Evolutionary conservation across 345 rosid genomes (phyloP), one percentile per base, ranked within the genome.

Genomic region (Lepidium africanum): DNA sequence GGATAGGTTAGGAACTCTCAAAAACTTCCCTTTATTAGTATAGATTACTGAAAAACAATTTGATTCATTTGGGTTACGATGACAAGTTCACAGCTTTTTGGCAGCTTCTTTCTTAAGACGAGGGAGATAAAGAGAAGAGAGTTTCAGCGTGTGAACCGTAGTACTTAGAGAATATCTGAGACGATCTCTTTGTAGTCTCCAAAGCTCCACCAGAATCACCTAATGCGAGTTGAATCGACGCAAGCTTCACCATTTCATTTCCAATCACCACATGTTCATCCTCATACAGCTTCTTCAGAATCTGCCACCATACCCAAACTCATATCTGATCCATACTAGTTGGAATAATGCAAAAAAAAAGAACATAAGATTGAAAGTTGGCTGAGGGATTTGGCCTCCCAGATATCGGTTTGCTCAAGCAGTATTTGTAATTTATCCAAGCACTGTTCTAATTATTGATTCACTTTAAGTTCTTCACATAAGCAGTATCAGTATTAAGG

Each of bases 191-290:
- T 66, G 79, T 78, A 55, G 64, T 79, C 52, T 85, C 81, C 60
- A 47, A 77, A 10, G 75, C 80, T 76, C 67, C 74, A 68, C 37
- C 51, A 14, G 14, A 42, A 73, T 89, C 88, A 30, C 73, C 83
- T 77, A 75, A n/a, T 23, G 81, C 76, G 9, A 81, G 78, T 70
- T 83, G 81, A 75, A 92, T 81, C 38, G 89, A 86, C 27, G 85
- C 71, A 61, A 89, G 88, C 87, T 92, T 87, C 65, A 82, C 83
- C 76, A 89, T 77, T 75, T 92, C 98, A 63, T 87, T 76, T 78
- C 86, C 98, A 67, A 87, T 85, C 40, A 78, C 92, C 16, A 89
- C 82, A 73, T 86, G 91, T 76, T 78, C 73, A 30, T 62, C 74
- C 52, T 76, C 88, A 55, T 89, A 89, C 25, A 92, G 83, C 77